phyloP scores from a whole-genome alignment of 2,329 filamentous ascomycete genomes.

The Leptoxyphium fumago region DNA sequence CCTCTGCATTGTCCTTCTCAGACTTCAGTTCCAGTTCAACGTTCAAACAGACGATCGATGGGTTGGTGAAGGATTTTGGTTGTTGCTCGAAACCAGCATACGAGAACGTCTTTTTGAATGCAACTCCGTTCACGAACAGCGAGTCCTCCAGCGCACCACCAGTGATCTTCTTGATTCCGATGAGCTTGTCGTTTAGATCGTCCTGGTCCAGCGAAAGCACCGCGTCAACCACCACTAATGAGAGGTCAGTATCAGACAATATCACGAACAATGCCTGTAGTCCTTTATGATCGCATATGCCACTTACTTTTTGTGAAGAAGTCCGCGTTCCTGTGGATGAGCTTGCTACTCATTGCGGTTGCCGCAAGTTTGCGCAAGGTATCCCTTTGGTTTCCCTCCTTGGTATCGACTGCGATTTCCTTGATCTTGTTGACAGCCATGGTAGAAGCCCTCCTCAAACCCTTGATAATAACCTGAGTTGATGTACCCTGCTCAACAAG shows the following conservation, averaged over 20 bases:
- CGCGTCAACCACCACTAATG: conserved; percentile 85
- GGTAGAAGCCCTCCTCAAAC: conserved; percentile 67
- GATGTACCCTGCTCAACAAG: conserved; percentile 94
- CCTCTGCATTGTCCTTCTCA: conserved; percentile 98
- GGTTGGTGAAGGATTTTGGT: conserved; percentile 85
- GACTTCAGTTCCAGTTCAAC: conserved; percentile 97
- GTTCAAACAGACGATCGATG: conserved; percentile 93
- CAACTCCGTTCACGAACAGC: conserved; percentile 91
- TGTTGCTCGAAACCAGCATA: conserved; percentile 99
- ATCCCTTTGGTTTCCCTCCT: conserved; percentile 70
- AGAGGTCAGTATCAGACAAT: conserved; percentile 14
- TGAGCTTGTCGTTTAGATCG: conserved; percentile 93
- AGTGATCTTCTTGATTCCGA: conserved; percentile 95
- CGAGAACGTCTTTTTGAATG: conserved; percentile 99
- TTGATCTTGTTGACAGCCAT: conserved; percentile 98
- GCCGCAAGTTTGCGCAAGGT: conserved; percentile 79
- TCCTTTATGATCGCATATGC: neutral
- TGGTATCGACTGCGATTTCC: conserved; percentile 82
- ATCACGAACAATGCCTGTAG: conserved; percentile 4
- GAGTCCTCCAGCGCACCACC: conserved; percentile 93
- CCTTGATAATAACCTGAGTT: conserved; percentile 96
- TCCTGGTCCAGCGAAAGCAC: conserved; percentile 92
- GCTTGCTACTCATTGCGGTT: conserved; percentile 98
- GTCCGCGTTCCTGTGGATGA: conserved; percentile 90
- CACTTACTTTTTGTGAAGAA: conserved; percentile 92